Base-by-base conservation (phyloP, 768 basidiomycete species). In the Trametopsis cervina region DNA sequence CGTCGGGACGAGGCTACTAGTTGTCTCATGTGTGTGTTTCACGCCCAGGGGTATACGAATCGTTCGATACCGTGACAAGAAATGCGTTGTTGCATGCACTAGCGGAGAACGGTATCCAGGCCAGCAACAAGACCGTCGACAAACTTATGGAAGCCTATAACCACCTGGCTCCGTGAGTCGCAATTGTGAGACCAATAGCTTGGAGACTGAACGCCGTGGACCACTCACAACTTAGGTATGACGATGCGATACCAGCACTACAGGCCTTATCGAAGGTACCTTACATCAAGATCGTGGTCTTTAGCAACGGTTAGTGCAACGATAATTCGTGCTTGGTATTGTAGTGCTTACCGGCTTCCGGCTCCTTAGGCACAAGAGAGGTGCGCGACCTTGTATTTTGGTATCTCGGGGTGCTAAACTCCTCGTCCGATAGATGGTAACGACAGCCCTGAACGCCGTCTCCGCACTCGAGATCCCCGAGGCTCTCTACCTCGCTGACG, bases 261-360 rank as follows among this genome's bases (percentile, higher is more conserved):
- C 40, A 54, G 26, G 50, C 39, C 3, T 42, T 65, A 18, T 24
- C 37, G 15, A 40, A 46, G 13, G 25, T 51, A 5, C 43, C 47
- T 9, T 39, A 53, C 36, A 44, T 62, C 4, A 27, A 57, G 10
- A 21, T 53, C 17, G 36, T 63, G 11, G 39, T 65, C 10, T 64
- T 65, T 56, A 60, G 54, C 40, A 65, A 65, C 42, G 64, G 63
- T 62, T 11, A 7, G 57, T 47, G n/a, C n/a, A n/a, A n/a, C n/a
- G n/a, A n/a, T n/a, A n/a, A n/a, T n/a, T n/a, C n/a, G n/a, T n/a
- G n/a, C n/a, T n/a, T n/a, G n/a, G n/a, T n/a, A n/a, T n/a, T n/a
- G n/a, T n/a, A n/a, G n/a, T n/a, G n/a, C n/a, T n/a, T n/a, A n/a
- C n/a, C n/a, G n/a, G n/a, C n/a, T n/a, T n/a, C n/a, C n/a, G n/a